phyloP scores from a whole-genome alignment of 116 monocot genomes.

The Papilionanthe hybrid region DNA sequence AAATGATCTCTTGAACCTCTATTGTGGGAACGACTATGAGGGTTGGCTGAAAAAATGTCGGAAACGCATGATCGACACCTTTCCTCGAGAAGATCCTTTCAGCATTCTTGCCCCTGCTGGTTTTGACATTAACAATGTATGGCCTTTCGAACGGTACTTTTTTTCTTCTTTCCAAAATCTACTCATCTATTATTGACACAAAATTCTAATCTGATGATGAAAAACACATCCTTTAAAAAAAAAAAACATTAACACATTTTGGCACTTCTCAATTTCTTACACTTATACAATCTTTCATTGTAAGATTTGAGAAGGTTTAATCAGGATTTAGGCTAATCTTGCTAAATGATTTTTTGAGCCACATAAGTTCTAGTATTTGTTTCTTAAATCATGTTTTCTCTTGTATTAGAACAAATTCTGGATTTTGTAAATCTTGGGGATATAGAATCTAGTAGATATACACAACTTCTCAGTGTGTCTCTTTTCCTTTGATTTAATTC shows the following conservation, averaged over 20 bases:
- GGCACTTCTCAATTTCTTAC: neutral
- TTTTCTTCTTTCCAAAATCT: neutral
- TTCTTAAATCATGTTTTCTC: no score
- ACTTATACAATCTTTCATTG: neutral
- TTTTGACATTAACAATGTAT: conserved; percentile 61
- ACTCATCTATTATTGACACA: neutral
- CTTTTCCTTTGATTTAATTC: no score
- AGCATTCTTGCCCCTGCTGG: conserved; percentile 77
- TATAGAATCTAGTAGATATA: no score
- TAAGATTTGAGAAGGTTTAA: no score
- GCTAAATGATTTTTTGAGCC: no score
- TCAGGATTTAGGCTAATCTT: no score
- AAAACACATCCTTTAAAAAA: neutral
- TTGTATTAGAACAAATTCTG: no score
- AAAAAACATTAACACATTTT: neutral
- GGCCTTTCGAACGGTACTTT: conserved; percentile 8
- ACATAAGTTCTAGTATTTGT: no score
- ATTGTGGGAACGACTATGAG: conserved; percentile 79
- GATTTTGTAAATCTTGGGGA: no score
- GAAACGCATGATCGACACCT: conserved; percentile 76
- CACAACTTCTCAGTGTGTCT: no score
- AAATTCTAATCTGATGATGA: neutral
- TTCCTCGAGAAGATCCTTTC: conserved; percentile 82
- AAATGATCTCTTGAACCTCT: conserved; percentile 85
- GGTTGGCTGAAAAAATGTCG: conserved; percentile 83